phyloP scores from a whole-genome alignment of 2,329 filamentous ascomycete genomes.

The Penicillium thymicola region DNA sequence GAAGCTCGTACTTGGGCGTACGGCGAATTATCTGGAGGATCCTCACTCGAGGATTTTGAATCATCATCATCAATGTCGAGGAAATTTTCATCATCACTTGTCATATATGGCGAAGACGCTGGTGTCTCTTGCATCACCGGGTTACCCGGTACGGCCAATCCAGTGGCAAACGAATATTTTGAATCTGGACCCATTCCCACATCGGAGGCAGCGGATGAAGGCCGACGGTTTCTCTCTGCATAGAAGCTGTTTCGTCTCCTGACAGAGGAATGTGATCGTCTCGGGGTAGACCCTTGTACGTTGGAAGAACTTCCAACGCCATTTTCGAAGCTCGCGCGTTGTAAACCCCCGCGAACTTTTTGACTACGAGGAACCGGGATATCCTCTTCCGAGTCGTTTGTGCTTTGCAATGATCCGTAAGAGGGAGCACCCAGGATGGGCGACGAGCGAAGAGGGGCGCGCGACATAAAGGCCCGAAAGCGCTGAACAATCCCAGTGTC shows the following conservation, averaged over 20 bases:
- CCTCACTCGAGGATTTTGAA: constrained; percentile 30
- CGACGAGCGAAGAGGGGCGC: constrained; percentile 57
- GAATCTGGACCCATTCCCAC: constrained; percentile 33
- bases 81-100: constrained; percentile 21
- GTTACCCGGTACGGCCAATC: constrained; percentile 27
- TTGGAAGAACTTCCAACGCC: constrained; percentile 15
- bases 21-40: constrained; percentile 36
- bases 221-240: constrained; percentile 18
- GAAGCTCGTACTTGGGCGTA: constrained; percentile 78
- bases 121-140: constrained; percentile 23
- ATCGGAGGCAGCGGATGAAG: constrained; percentile 30
- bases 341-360: not conserved
- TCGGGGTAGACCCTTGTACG: constrained; percentile 3
- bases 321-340: constrained; percentile 12
- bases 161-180: constrained; percentile 32
- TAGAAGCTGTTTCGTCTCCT: constrained; percentile 18
- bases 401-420: constrained; percentile 56
- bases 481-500: constrained; percentile 13
- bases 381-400: constrained; percentile 28
- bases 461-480: constrained; percentile 42
- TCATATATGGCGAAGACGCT: constrained; percentile 21
- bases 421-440: constrained; percentile 60
- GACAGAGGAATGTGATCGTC: constrained; percentile 15
- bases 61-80: constrained; percentile 34
- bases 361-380: constrained; percentile 9